Evolutionary conservation across 2,329 filamentous ascomycete species (phyloP).

Genomic region (Colletotrichum sublineola): DNA sequence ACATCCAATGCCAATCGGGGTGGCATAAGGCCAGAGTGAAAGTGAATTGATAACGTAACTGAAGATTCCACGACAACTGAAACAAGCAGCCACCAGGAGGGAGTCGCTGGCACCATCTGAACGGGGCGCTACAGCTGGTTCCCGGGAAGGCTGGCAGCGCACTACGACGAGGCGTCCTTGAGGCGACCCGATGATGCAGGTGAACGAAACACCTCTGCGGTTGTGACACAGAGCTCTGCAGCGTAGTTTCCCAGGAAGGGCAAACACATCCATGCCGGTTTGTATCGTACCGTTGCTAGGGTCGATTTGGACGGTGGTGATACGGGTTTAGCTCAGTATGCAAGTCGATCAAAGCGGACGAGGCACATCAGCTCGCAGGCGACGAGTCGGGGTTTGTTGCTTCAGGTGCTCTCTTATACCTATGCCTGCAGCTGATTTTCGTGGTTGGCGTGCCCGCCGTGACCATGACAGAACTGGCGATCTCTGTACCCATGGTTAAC

Average conservation of each 20-base stretch:
- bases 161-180: slow-evolving; percentile 31
- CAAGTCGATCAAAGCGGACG: slow-evolving; percentile 37
- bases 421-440: slow-evolving; percentile 38
- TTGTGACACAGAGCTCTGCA: slow-evolving; percentile 39
- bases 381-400: slow-evolving; percentile 19
- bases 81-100: slow-evolving; percentile 33
- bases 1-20: slow-evolving; percentile 1
- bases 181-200: slow-evolving; percentile 42
- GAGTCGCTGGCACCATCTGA: slow-evolving; percentile 36
- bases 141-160: slow-evolving; percentile 39
- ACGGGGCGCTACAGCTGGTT: slow-evolving; percentile 40
- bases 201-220: slow-evolving; percentile 31
- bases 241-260: slow-evolving; percentile 14
- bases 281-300: slow-evolving; percentile 36
- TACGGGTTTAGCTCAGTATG: slow-evolving; percentile 40
- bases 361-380: slow-evolving; percentile 31
- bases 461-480: slow-evolving; percentile 29
- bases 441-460: slow-evolving; percentile 29
- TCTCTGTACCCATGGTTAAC: slow-evolving; percentile 29
- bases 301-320: slow-evolving; percentile 26
- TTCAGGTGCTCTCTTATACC: slow-evolving; percentile 3
- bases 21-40: background rate
- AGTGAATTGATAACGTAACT: slow-evolving; percentile 6
- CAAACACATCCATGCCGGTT: slow-evolving; percentile 32
- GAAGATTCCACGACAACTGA: slow-evolving; percentile 38